phyloP scores from a whole-genome alignment of 768 basidiomycete genomes.

The Dentipellis sp. region DNA sequence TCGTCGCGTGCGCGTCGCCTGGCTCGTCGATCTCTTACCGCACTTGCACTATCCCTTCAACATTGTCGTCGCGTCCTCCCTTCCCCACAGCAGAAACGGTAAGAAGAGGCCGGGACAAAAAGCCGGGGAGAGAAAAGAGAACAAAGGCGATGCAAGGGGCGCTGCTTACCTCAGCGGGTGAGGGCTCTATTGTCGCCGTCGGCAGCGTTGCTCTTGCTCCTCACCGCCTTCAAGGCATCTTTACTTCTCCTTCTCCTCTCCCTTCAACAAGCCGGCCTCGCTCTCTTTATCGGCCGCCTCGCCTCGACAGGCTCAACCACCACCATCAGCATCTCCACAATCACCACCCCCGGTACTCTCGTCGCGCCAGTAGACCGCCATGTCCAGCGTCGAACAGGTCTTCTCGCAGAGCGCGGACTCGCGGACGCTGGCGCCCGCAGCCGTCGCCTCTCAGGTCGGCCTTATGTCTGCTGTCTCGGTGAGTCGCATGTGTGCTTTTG shows the following conservation, averaged over 20 bases:
- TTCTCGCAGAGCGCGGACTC: slow-evolving; percentile 23
- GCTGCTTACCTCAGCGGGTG: too few species aligned
- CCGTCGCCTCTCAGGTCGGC: slow-evolving; percentile 69
- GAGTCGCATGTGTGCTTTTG: slow-evolving; percentile 20
- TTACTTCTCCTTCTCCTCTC: not conserved
- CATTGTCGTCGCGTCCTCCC: too few species aligned
- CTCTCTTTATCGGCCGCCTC: not conserved
- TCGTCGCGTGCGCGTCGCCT: too few species aligned
- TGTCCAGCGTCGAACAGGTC: slow-evolving; percentile 25
- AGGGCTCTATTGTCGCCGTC: not conserved
- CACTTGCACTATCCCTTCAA: too few species aligned
- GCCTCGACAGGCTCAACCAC: not conserved
- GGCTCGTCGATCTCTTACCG: too few species aligned
- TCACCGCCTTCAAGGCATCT: not conserved
- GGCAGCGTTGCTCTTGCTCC: not conserved
- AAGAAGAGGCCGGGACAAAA: too few species aligned
- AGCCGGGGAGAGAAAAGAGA: too few species aligned
- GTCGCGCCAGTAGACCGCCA: slow-evolving; percentile 8
- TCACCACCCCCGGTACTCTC: not conserved
- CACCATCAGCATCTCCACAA: not conserved
- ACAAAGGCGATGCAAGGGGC: too few species aligned
- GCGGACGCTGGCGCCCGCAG: slow-evolving; percentile 70
- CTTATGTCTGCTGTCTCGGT: slow-evolving; percentile 71
- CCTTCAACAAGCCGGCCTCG: not conserved
- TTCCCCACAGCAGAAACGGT: too few species aligned